Base-by-base conservation (phyloP, 352 stramenopile species). In the Phytophthora palmivora region DNA sequence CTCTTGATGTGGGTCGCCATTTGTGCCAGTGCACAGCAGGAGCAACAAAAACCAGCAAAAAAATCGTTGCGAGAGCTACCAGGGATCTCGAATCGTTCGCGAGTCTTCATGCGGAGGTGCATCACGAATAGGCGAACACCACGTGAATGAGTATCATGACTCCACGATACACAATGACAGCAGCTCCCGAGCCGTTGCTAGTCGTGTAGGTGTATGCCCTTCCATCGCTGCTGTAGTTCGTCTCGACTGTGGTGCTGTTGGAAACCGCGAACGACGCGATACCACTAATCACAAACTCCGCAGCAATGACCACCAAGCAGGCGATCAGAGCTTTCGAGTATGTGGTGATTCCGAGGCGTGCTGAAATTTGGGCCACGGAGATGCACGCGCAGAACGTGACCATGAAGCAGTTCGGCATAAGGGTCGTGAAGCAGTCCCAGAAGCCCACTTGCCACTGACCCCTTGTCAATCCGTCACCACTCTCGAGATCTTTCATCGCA, bases 1-100 rank as follows among this genome's bases (percentile, higher is more conserved):
- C 74, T 87, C 61, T 84, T 84, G 33, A 79, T 45, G 66, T 88
- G 79, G 3, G 76, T 82, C 6, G 79, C 79, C 22, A 87, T 77
- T 64, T 88, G 79, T 3, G 79, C 73, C 12, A 86, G 58, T 19
- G 64, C 48, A 43, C 73, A 87, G 52, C 67, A 79, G 18, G 61
- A 70, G 66, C 79, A 88, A 33, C 65, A 82, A n/a, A 68, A 72
- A 10, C 72, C 37, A 12, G 49, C 61, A 28, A 59, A 77, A 28
- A 53, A 74, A 38, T 88, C 79, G 15, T 37, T 47, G 47, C 38
- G 60, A 12, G 46, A 61, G 36, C 12, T 70, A 7, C 79, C 76
- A 10, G 74, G 68, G 46, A 86, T 82, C 24, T 76, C 21, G 46
- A 80, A 85, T 4, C 66, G 63, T 37, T 61, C 58, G 36, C 79